Evolutionary conservation across 352 stramenopile species (phyloP).

Genomic region (Pythium volutum): DNA sequence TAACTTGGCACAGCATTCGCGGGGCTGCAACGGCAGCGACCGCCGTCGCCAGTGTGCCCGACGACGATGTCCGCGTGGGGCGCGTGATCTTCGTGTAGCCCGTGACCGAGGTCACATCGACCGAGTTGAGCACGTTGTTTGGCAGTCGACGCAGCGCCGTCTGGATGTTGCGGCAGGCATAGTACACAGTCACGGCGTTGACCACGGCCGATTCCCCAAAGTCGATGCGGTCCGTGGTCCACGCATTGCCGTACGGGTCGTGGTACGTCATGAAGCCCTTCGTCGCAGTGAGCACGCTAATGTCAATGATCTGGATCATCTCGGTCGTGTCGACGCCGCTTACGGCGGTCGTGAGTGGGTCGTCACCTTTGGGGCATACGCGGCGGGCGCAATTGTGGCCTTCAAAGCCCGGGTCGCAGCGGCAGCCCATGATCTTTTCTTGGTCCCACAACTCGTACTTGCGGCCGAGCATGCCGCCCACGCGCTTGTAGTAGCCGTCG

Average conservation of each 20-base stretch:
- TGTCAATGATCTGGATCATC: slow-evolving; percentile 48
- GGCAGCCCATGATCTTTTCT: slow-evolving; percentile 71
- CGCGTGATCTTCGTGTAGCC: slow-evolving; percentile 30
- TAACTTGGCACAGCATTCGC: slow-evolving; percentile 36
- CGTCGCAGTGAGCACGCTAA: slow-evolving; percentile 13
- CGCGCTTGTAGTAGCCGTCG: slow-evolving; percentile 42
- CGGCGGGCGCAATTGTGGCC: slow-evolving; percentile 58
- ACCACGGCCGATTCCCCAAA: slow-evolving; percentile 19
- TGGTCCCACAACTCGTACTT: slow-evolving; percentile 70
- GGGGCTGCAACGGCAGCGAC: neutral
- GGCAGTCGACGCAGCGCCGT: slow-evolving; percentile 41
- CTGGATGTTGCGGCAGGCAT: slow-evolving; percentile 35
- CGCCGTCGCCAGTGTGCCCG: neutral
- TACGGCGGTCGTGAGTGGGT: slow-evolving; percentile 48
- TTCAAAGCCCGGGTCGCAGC: slow-evolving; percentile 48
- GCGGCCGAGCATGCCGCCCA: slow-evolving; percentile 25
- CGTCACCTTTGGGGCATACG: slow-evolving; percentile 84
- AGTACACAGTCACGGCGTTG: neutral
- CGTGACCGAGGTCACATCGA: slow-evolving; percentile 18
- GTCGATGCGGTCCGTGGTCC: slow-evolving; percentile 43
- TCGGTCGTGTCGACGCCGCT: slow-evolving; percentile 21
- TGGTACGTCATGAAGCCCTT: slow-evolving; percentile 58
- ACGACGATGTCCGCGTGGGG: slow-evolving; percentile 1
- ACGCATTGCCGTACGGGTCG: slow-evolving; percentile 72
- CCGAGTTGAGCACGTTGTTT: slow-evolving; percentile 67